Conservation (phyloP, 129 eudicot genomes). For the Helianthus annuus region HanXRQr2.0-SUNRISE NC_035448.2:116669625-116670124, state of each 20-base stretch:
- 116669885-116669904: constrained; percentile 21
- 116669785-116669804: neutral
- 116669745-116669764: neutral
- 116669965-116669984: neutral
- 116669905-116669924: neutral
- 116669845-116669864: neutral
- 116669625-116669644: constrained; percentile 21
- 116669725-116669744: constrained; percentile 3
- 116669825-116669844: neutral
- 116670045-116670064: constrained; percentile 1
- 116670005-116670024: neutral
- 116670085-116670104: neutral
- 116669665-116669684: constrained; percentile 59
- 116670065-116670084: constrained; percentile 16
- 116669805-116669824: constrained; percentile 4
- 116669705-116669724: constrained; percentile 1
- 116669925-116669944: neutral
- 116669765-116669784: no score
- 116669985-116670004: no score
- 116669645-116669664: constrained; percentile 82
- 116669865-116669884: neutral
- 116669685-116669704: constrained; percentile 43
- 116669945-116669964: neutral
- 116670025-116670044: neutral
- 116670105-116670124: constrained; percentile 7